Evolutionary conservation across 371 early-diverging fungal genomes (phyloP).

Genomic region (Phascolomyces articulosus): DNA sequence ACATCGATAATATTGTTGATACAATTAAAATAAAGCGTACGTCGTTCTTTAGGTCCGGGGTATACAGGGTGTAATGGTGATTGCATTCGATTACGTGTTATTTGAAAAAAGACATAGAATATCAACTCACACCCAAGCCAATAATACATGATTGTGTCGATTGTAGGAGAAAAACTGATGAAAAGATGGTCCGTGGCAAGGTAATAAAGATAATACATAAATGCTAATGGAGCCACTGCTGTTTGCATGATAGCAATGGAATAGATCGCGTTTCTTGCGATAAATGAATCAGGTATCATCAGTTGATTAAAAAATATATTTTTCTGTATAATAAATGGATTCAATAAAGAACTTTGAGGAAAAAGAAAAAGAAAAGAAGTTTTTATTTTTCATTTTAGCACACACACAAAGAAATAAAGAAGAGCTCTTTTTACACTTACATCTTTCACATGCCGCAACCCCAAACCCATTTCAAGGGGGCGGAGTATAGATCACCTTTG

Average conservation of each 20-base stretch:
- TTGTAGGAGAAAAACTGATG: constrained; percentile 27
- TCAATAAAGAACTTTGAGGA: background rate
- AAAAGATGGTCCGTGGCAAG: constrained; percentile 43
- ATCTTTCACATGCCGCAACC: constrained; percentile 7
- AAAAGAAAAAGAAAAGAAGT: background rate
- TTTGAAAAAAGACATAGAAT: constrained; percentile 57
- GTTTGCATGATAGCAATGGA: constrained; percentile 39
- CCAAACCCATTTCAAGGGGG: background rate
- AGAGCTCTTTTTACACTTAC: background rate
- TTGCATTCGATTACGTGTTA: constrained; percentile 51
- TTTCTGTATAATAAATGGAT: background rate
- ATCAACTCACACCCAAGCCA: constrained; percentile 59
- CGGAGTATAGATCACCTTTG: background rate
- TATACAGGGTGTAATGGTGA: constrained; percentile 27
- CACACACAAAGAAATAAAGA: background rate
- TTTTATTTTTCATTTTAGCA: too few species aligned
- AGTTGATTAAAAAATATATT: background rate
- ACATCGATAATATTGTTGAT: constrained; percentile 48
- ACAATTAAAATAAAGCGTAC: constrained; percentile 44
- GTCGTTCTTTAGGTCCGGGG: constrained; percentile 39
- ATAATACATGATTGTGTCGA: constrained; percentile 43
- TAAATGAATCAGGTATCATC: constrained; percentile 41
- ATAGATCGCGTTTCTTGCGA: constrained; percentile 35
- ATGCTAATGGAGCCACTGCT: constrained; percentile 51
- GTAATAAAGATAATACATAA: constrained; percentile 52